phyloP scores from a whole-genome alignment of 805 yeast genomes.

The Lachancea kluyveri region DNA sequence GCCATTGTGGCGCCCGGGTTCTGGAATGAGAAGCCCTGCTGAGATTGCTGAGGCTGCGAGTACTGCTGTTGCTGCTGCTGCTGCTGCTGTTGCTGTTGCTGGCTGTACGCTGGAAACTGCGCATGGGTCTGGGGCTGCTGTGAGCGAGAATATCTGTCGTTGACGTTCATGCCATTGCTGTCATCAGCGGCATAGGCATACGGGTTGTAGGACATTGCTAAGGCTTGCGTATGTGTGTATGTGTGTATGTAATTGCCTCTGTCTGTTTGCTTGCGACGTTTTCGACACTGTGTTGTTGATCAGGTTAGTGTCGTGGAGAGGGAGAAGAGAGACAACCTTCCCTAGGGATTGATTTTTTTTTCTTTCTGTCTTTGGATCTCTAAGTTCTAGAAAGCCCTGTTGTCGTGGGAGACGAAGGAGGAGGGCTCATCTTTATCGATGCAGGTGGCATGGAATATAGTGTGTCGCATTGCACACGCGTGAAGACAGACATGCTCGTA shows the following conservation, averaged over 20 bases:
- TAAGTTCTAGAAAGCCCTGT: too few relatives aligned
- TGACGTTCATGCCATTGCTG: conserved; percentile 14
- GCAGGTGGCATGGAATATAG: too few relatives aligned
- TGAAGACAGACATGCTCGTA: too few relatives aligned
- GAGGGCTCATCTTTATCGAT: too few relatives aligned
- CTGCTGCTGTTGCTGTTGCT: conserved; percentile 19
- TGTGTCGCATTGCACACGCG: too few relatives aligned
- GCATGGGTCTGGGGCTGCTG: conserved; percentile 20
- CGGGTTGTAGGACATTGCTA: conserved; percentile 47
- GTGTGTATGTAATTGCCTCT: not conserved
- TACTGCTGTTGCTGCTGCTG: conserved; percentile 20
- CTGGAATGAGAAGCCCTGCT: conserved; percentile 44
- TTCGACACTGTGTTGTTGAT: too few relatives aligned
- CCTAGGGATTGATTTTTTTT: too few relatives aligned
- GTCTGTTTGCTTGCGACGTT: not conserved
- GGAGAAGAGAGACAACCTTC: too few relatives aligned
- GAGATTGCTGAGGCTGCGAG: conserved; percentile 8
- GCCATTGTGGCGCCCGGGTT: conserved; percentile 84
- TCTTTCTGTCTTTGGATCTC: too few relatives aligned
- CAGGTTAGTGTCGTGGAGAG: too few relatives aligned
- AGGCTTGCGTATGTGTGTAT: not conserved
- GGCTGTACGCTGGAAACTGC: conserved; percentile 16
- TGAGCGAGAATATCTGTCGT: conserved; percentile 9
- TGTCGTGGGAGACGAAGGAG: too few relatives aligned
- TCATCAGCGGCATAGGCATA: conserved; percentile 32